These are phyloP conservation scores for Mallotus japonicus DNA, from an alignment of 441 rosid species.

Conservation along the genomic window DNA sequence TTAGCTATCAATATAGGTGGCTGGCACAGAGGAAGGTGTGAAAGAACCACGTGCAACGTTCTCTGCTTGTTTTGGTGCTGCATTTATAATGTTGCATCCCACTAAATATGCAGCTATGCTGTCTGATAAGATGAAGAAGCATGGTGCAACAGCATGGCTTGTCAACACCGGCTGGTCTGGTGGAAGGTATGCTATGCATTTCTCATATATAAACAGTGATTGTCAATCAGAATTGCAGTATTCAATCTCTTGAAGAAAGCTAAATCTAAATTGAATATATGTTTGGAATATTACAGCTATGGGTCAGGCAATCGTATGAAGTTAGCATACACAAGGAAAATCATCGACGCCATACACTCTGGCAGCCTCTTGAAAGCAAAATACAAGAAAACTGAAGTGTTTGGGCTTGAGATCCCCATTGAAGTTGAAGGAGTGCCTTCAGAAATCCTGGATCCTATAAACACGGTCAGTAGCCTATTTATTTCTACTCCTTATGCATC, in stretches of 20 bases:
- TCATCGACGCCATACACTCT: conserved; percentile 90
- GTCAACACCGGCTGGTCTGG: conserved; percentile 98
- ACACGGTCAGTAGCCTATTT: conserved; percentile 52
- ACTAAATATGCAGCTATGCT: conserved; percentile 96
- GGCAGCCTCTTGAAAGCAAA: conserved; percentile 69
- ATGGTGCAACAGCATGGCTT: conserved; percentile 94
- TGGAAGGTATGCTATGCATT: conserved; percentile 58
- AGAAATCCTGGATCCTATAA: conserved; percentile 73
- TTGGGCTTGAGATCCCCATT: conserved; percentile 81
- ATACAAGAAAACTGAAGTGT: conserved; percentile 69
- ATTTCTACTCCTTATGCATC: background rate
- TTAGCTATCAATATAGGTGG: conserved; percentile 47
- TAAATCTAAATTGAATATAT: background rate
- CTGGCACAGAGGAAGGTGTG: conserved; percentile 95
- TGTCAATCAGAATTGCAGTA: background rate
- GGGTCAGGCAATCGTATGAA: conserved; percentile 86
- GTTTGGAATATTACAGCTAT: conserved; percentile 48
- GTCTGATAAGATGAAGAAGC: conserved; percentile 91
- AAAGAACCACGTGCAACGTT: conserved; percentile 91
- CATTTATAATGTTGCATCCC: conserved; percentile 95
- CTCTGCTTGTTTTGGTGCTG: conserved; percentile 97
- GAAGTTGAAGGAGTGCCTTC: conserved; percentile 80
- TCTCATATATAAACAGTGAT: background rate
- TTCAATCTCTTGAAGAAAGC: background rate
- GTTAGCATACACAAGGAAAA: conserved; percentile 80